A percentile compares a stretch with the other conserved stretches of the same genome.
Evolutionary conservation across 306 rosid genomes (phyloP).

Genomic region (Sesbania bispinosa): DNA sequence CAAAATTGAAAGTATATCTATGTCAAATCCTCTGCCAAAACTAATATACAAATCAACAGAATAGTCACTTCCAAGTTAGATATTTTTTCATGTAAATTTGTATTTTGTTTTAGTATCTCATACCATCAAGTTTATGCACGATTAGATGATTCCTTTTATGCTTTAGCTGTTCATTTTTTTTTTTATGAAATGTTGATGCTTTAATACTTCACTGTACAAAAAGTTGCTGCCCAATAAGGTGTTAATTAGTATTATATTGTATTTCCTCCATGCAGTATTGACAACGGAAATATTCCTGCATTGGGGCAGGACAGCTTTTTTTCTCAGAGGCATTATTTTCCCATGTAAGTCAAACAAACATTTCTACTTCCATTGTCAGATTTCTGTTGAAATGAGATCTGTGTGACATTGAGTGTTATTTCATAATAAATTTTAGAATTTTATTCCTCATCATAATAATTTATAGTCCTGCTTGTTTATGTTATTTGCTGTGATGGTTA

Average conservation of each 20-base stretch:
- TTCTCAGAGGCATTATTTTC: constrained; percentile 35
- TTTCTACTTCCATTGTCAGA: neutral
- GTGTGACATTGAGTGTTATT: neutral
- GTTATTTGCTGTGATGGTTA: constrained; percentile 8
- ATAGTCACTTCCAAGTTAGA: neutral
- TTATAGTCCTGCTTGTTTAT: neutral
- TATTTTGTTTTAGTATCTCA: neutral
- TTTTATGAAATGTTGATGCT: neutral
- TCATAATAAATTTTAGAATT: neutral
- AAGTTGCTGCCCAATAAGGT: neutral
- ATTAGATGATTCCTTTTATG: neutral
- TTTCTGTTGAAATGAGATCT: neutral
- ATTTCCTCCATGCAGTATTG: constrained; percentile 34
- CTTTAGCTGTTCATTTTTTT: neutral
- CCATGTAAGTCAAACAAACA: constrained; percentile 41
- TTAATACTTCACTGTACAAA: too few relatives aligned
- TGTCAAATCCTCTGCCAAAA: neutral
- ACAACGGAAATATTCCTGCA: constrained; percentile 19
- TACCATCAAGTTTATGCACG: neutral
- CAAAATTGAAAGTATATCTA: neutral
- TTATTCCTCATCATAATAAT: neutral
- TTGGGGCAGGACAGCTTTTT: constrained; percentile 19
- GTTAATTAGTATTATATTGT: constrained; percentile 16
- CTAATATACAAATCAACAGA: neutral
- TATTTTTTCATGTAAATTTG: neutral